Evolutionary conservation across 1,284 basidiomycete genomes (phyloP).

Genomic region (Trametes polyzona): DNA sequence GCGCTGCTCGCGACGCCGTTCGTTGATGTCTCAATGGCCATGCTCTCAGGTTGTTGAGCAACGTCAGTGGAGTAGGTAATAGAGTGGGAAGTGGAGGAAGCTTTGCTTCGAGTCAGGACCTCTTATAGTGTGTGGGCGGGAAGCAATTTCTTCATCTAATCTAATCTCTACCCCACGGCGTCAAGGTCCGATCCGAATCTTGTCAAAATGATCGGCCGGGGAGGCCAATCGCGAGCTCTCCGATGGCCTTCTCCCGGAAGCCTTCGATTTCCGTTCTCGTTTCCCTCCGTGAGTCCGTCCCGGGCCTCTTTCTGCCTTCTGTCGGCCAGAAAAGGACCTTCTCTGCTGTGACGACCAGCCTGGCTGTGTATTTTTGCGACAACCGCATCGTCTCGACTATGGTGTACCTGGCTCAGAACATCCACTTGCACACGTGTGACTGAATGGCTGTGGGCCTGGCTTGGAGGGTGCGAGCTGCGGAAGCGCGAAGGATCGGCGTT

Average conservation of each 20-base stretch:
- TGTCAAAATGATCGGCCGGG: too few species aligned
- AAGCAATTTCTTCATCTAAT: conserved; percentile 20
- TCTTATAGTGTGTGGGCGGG: not conserved
- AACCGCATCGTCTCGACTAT: not conserved
- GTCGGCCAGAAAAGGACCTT: too few species aligned
- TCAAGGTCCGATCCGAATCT: conserved; percentile 2
- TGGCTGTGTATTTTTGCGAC: too few species aligned
- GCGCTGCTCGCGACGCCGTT: conserved; percentile 8
- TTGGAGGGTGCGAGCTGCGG: not conserved
- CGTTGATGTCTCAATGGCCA: conserved; percentile 15
- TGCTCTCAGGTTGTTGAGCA: not conserved
- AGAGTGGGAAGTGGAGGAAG: not conserved
- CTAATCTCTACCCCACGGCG: conserved; percentile 10
- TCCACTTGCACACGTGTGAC: too few species aligned
- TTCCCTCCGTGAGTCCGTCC: not conserved
- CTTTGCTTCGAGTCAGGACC: conserved; percentile 7
- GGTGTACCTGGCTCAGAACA: not conserved
- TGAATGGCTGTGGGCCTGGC: too few species aligned
- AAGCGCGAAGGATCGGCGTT: not conserved
- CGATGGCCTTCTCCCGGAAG: not conserved
- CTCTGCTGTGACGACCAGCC: too few species aligned
- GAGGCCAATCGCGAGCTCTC: not conserved
- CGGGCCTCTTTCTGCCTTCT: not conserved
- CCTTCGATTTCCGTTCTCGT: not conserved
- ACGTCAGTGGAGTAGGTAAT: not conserved